phyloP scores from a whole-genome alignment of 306 rosid genomes.

The Cicer pinnatifidum region DNA sequence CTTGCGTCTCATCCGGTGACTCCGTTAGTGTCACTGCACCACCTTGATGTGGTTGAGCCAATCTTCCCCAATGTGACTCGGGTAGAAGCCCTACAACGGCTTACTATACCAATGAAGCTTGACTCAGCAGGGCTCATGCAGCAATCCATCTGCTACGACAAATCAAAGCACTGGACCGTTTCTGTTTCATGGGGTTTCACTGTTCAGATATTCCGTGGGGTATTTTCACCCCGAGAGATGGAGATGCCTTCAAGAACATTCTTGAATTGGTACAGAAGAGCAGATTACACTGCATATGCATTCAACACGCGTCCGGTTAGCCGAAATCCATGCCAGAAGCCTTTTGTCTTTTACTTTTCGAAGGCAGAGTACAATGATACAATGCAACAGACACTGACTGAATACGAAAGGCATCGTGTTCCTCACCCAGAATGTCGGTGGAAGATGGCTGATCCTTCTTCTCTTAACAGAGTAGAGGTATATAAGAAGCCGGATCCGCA shows the following conservation, averaged over 20 bases:
- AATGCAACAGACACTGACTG: conserved; percentile 58
- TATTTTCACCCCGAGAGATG: conserved; percentile 86
- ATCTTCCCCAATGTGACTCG: conserved; percentile 83
- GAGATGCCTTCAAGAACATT: conserved; percentile 98
- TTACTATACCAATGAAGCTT: conserved; percentile 70
- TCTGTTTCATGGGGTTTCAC: conserved; percentile 97
- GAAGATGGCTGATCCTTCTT: conserved; percentile 78
- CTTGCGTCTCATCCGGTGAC: conserved; percentile 96
- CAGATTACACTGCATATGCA: conserved; percentile 95
- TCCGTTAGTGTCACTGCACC: conserved; percentile 91
- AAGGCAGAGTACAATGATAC: conserved; percentile 52
- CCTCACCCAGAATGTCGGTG: conserved; percentile 83
- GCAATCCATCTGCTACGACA: conserved; percentile 90
- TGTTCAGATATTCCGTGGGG: conserved; percentile 85
- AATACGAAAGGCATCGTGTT: conserved; percentile 65
- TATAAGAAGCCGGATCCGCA: conserved; percentile 78
- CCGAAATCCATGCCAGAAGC: conserved; percentile 92
- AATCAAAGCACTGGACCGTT: conserved; percentile 72
- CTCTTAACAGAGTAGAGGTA: conserved; percentile 62
- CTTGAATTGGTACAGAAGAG: conserved; percentile 90
- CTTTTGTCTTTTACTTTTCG: conserved; percentile 82
- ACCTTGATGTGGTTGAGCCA: conserved; percentile 96
- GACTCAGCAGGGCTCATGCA: conserved; percentile 97
- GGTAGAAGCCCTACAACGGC: conserved; percentile 75
- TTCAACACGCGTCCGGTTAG: conserved; percentile 95